These are phyloP conservation scores for Seminavis robusta DNA, from an alignment of 108 stramenopile species.

Conservation along the genomic window DNA sequence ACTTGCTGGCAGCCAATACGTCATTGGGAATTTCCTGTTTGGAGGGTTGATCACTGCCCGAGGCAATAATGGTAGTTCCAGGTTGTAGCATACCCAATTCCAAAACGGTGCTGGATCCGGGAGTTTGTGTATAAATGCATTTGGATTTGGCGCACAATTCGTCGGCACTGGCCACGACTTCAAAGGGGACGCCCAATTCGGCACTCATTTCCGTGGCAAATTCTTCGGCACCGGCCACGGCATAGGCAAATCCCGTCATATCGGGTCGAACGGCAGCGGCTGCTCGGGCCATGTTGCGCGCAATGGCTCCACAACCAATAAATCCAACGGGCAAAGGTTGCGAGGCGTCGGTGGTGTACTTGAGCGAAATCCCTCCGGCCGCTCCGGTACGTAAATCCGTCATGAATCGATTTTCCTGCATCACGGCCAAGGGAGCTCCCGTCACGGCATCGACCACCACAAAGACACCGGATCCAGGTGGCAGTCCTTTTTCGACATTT, in stretches of 20 bases:
- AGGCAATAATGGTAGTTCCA: constrained; percentile 91
- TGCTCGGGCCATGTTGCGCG: constrained; percentile 87
- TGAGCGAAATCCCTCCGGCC: constrained; percentile 86
- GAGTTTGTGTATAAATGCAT: constrained; percentile 89
- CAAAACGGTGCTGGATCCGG: constrained; percentile 71
- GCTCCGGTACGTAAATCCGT: constrained; percentile 95
- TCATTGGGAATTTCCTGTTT: constrained; percentile 92
- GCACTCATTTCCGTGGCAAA: constrained; percentile 75
- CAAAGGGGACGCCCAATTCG: constrained; percentile 78
- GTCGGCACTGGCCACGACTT: constrained; percentile 66
- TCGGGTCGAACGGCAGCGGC: constrained; percentile 73
- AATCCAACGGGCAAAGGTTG: constrained; percentile 78
- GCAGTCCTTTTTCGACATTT: constrained; percentile 79
- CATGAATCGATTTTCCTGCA: constrained; percentile 94
- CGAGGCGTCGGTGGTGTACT: constrained; percentile 68
- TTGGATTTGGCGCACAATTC: constrained; percentile 72
- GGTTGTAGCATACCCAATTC: constrained; percentile 79
- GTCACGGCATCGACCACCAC: constrained; percentile 89
- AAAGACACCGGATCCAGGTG: constrained; percentile 88
- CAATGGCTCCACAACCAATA: constrained; percentile 89
- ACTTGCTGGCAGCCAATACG: constrained; percentile 74
- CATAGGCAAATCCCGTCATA: constrained; percentile 77
- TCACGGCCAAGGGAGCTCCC: constrained; percentile 85
- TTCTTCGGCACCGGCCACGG: constrained; percentile 64
- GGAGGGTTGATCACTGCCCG: constrained; percentile 91